Evolutionary conservation across 352 stramenopile genomes (phyloP).

Genomic region (Phytophthora hibernalis): DNA sequence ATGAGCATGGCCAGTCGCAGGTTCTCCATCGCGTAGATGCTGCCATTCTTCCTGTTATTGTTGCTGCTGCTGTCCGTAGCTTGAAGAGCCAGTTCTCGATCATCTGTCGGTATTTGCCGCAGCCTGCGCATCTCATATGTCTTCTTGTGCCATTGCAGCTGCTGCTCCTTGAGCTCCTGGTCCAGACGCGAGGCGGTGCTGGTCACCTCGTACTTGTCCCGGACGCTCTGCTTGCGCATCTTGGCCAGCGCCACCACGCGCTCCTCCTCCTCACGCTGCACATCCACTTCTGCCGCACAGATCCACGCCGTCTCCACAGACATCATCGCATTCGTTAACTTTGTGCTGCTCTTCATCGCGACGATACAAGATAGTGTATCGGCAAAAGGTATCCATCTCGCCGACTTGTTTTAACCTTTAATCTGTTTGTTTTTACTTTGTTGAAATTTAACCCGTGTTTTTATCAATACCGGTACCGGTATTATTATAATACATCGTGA

Average conservation of each 20-base stretch:
- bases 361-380: constrained; percentile 16
- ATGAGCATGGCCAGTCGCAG: constrained; percentile 56
- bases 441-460: background rate
- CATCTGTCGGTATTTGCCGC: constrained; percentile 9
- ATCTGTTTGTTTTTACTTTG: too few relatives aligned
- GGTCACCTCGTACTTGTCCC: constrained; percentile 64
- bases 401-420: too few relatives aligned
- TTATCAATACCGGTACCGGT: too few relatives aligned
- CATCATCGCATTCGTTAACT: constrained; percentile 40
- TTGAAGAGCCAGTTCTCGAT: constrained; percentile 21
- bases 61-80: constrained; percentile 18
- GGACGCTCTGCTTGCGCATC: constrained; percentile 32
- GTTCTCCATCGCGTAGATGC: constrained; percentile 74
- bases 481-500: too few relatives aligned
- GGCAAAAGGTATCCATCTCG: too few relatives aligned
- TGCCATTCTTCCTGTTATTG: constrained; percentile 41
- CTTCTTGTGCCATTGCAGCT: constrained; percentile 47
- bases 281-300: constrained; percentile 58
- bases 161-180: constrained; percentile 57
- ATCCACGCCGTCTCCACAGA: constrained; percentile 67
- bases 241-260: constrained; percentile 20
- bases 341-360: constrained; percentile 41
- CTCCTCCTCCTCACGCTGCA: constrained; percentile 61
- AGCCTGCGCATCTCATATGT: constrained; percentile 19
- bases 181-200: constrained; percentile 50